phyloP scores from a whole-genome alignment of 768 basidiomycete species.

The Lenzites betulinus region DNA sequence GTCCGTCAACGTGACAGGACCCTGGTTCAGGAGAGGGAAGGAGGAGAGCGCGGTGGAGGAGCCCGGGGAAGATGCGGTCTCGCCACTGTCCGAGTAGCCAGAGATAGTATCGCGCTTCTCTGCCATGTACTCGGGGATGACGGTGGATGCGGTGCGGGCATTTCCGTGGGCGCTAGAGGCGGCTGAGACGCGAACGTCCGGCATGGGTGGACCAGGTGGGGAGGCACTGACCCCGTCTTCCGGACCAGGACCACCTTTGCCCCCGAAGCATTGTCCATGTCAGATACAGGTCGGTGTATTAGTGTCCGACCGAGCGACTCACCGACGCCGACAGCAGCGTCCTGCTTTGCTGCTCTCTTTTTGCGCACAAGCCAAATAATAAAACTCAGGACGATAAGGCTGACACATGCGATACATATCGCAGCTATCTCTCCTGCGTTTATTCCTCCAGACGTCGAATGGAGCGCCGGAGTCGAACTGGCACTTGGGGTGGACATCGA shows the following conservation, averaged over 20 bases:
- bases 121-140: background rate
- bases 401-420: background rate
- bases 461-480: no score
- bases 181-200: background rate
- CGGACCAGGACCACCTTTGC: background rate
- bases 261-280: no score
- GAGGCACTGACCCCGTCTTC: background rate
- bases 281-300: no score
- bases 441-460: background rate
- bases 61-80: background rate
- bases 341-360: background rate
- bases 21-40: background rate
- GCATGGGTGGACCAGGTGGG: background rate
- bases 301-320: background rate
- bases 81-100: background rate
- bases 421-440: slow-evolving; percentile 11
- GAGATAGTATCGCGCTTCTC: background rate
- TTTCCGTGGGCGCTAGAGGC: background rate
- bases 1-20: background rate
- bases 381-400: background rate
- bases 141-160: background rate
- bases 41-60: background rate
- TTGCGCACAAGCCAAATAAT: background rate
- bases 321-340: background rate
- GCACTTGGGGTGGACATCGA: background rate